These are phyloP conservation scores for Chalciporus sphaerocephalus DNA, from an alignment of 768 basidiomycete genomes.

Conservation along the genomic window DNA sequence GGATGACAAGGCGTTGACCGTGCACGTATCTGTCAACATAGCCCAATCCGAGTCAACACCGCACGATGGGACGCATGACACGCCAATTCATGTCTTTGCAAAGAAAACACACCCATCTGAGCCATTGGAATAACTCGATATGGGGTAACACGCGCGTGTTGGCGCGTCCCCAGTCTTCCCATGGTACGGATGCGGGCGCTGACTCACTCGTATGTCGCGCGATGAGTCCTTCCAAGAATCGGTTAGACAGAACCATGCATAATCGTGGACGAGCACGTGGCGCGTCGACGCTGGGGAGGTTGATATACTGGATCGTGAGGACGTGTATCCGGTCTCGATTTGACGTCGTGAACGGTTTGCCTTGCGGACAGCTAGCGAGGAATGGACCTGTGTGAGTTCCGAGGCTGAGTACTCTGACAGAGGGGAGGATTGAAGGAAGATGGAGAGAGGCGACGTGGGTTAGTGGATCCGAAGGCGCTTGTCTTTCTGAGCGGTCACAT, in stretches of 20 bases:
- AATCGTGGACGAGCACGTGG: constrained; percentile 11
- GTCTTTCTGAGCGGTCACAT: constrained; percentile 3
- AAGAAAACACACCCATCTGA: constrained; percentile 27
- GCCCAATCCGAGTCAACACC: neutral
- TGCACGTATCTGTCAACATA: constrained; percentile 43
- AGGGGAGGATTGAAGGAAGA: constrained; percentile 10
- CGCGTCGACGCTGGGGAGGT: neutral
- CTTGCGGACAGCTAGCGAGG: constrained; percentile 20
- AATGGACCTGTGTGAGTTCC: constrained; percentile 35
- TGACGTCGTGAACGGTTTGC: constrained; percentile 25
- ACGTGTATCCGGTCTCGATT: constrained; percentile 23
- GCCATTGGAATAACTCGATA: constrained; percentile 35
- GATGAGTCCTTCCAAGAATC: constrained; percentile 22
- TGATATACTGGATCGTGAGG: constrained; percentile 22
- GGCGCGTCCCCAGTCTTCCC: constrained; percentile 38
- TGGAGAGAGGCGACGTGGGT: constrained; percentile 17
- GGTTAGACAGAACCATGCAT: constrained; percentile 34
- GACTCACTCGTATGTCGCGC: neutral
- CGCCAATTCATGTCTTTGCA: too few species aligned
- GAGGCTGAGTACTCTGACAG: constrained; percentile 15
- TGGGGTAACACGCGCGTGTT: constrained; percentile 33
- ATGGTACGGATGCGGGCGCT: constrained; percentile 18
- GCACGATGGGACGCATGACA: too few species aligned
- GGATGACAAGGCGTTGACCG: constrained; percentile 36
- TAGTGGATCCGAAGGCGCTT: neutral